These are phyloP conservation scores for Pichia heedii DNA, from an alignment of 805 yeast genomes.

Conservation along the genomic window DNA sequence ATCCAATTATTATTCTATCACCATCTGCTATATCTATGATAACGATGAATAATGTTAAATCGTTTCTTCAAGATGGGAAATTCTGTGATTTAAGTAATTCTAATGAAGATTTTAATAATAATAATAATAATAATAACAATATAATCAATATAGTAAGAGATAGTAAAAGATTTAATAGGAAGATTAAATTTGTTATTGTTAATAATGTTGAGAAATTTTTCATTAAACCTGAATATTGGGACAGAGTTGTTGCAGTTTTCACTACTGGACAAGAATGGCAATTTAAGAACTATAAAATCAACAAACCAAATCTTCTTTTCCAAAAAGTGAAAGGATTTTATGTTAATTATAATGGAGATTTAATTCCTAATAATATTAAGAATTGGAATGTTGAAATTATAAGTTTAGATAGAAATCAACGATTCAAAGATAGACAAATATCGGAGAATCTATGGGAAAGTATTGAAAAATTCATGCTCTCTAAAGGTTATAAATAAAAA, in stretches of 20 bases:
- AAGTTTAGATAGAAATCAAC: conserved; percentile 66
- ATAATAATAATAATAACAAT: conserved; percentile 16
- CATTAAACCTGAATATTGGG: conserved; percentile 96
- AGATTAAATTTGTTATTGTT: conserved; percentile 66
- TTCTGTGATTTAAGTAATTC: conserved; percentile 33
- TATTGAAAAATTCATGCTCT: conserved; percentile 62
- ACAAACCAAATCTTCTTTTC: conserved; percentile 70
- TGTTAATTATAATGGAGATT: conserved; percentile 68
- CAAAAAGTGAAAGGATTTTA: conserved; percentile 79
- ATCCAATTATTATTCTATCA: conserved; percentile 68
- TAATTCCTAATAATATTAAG: conserved; percentile 61
- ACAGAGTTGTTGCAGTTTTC: conserved; percentile 87
- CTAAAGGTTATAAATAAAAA: conserved; percentile 45
- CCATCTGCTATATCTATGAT: conserved; percentile 72
- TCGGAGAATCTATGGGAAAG: conserved; percentile 79
- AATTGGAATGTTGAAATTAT: conserved; percentile 87
- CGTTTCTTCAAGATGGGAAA: conserved; percentile 63
- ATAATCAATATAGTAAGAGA: conserved; percentile 45
- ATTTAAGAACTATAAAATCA: conserved; percentile 77
- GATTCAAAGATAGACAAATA: conserved; percentile 85
- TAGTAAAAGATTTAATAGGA: conserved; percentile 46
- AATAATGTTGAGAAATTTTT: conserved; percentile 81
- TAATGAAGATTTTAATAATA: conserved; percentile 31
- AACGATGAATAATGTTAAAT: conserved; percentile 55
- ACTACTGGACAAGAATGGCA: conserved; percentile 99